Percentiles rank a stretch among this genome's conserved stretches.
phyloP scores from a whole-genome alignment of 768 basidiomycete species.

The Phlegmacium glaucopus region DNA sequence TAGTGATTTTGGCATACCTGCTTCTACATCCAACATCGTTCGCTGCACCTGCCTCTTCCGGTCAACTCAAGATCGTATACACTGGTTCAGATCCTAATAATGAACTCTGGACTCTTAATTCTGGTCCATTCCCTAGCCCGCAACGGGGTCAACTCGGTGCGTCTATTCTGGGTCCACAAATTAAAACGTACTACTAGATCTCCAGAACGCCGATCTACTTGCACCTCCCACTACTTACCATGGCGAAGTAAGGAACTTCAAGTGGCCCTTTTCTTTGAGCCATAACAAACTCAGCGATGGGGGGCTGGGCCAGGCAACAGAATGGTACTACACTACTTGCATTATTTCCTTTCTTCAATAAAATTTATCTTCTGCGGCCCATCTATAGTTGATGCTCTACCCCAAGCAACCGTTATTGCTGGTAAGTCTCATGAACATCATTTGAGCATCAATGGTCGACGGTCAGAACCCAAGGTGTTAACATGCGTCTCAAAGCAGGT shows the following conservation, averaged over 20 bases:
- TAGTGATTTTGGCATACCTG: background rate
- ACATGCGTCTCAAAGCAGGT: constrained; percentile 54
- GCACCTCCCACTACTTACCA: constrained; percentile 63
- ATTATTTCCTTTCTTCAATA: background rate
- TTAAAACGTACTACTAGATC: constrained; percentile 50
- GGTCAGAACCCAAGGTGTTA: constrained; percentile 36
- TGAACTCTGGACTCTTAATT: constrained; percentile 17
- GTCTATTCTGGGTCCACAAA: constrained; percentile 52
- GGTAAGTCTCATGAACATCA: constrained; percentile 16
- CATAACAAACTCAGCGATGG: constrained; percentile 57
- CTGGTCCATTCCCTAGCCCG: constrained; percentile 32
- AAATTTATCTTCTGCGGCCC: background rate
- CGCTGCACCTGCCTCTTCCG: background rate
- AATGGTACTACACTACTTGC: constrained; percentile 40
- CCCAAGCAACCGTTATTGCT: constrained; percentile 40
- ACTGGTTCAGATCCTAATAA: constrained; percentile 17
- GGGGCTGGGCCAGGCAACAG: constrained; percentile 67
- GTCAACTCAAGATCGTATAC: constrained; percentile 18
- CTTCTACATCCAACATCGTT: background rate
- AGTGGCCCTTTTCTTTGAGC: constrained; percentile 64
- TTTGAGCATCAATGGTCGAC: background rate
- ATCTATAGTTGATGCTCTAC: constrained; percentile 40
- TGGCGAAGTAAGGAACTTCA: constrained; percentile 50
- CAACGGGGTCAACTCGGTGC: constrained; percentile 43
- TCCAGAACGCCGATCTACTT: constrained; percentile 53